Conservation (phyloP, 768 basidiomycete species). For the Lentinus brumalis region DNA sequence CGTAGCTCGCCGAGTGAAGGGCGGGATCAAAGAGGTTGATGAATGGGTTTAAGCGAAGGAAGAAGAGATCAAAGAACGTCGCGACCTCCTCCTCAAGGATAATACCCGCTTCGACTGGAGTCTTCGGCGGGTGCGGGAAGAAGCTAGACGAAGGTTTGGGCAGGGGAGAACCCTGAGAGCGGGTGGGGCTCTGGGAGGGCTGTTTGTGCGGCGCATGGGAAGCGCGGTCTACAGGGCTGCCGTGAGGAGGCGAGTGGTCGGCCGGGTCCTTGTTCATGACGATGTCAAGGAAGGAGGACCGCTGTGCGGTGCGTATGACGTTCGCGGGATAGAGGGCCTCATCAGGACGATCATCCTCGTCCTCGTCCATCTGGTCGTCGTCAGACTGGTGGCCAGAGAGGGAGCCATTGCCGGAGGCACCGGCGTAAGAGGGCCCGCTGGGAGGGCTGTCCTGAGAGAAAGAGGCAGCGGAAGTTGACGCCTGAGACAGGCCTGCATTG, state of each 20-base stretch:
- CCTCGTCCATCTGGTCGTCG: constrained; percentile 60
- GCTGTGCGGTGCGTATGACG: constrained; percentile 66
- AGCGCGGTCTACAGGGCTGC: constrained; percentile 33
- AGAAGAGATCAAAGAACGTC: constrained; percentile 76
- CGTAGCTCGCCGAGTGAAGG: constrained; percentile 79
- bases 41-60: constrained; percentile 84
- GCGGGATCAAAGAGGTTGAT: constrained; percentile 87
- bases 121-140: constrained; percentile 32
- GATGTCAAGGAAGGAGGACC: constrained; percentile 82
- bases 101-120: constrained; percentile 74
- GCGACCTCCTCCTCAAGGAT: constrained; percentile 70
- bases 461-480: constrained; percentile 23
- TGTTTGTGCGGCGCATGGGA: constrained; percentile 12
- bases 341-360: constrained; percentile 60
- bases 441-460: constrained; percentile 23
- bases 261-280: constrained; percentile 71
- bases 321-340: constrained; percentile 73
- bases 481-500: constrained; percentile 38
- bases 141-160: constrained; percentile 7
- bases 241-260: constrained; percentile 28
- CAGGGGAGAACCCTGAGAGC: constrained; percentile 17
- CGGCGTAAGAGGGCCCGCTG: constrained; percentile 30
- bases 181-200: constrained; percentile 16
- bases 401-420: constrained; percentile 48
- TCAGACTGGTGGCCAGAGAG: constrained; percentile 44